Evolutionary conservation across 176 grass and related monocot species (phyloP).

Genomic region (Carex pumila): DNA sequence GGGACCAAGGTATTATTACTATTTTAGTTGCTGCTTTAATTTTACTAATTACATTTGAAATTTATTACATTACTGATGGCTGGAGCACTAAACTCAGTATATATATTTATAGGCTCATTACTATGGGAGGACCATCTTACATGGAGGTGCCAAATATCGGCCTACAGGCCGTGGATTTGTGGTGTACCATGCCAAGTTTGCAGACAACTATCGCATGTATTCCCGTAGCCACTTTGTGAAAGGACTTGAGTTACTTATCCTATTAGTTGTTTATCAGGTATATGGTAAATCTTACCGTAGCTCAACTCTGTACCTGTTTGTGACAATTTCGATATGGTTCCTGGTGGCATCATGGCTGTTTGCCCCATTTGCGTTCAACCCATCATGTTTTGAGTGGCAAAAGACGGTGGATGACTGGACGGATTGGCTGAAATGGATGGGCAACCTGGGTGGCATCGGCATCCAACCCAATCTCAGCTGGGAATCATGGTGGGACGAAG

Average conservation of each 20-base stretch:
- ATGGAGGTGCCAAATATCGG: constrained; percentile 84
- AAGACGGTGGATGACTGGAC: constrained; percentile 93
- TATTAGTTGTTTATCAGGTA: constrained; percentile 68
- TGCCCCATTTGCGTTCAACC: constrained; percentile 83
- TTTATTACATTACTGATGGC: background rate
- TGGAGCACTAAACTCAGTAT: background rate
- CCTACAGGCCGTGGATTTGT: constrained; percentile 80
- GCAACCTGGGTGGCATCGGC: constrained; percentile 67
- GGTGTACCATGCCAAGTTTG: constrained; percentile 80
- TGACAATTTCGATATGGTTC: constrained; percentile 87
- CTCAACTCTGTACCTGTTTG: constrained; percentile 68
- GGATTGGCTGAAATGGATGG: constrained; percentile 90
- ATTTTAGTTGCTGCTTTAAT: background rate
- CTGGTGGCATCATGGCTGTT: constrained; percentile 87
- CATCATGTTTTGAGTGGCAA: constrained; percentile 89
- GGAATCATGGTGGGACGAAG: constrained; percentile 89
- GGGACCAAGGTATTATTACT: constrained; percentile 48
- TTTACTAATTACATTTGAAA: background rate
- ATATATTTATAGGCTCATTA: constrained; percentile 41
- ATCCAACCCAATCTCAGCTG: constrained; percentile 63
- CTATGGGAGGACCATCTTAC: constrained; percentile 86
- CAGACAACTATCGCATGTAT: constrained; percentile 89
- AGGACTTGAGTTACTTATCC: constrained; percentile 75
- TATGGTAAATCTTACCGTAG: constrained; percentile 75
- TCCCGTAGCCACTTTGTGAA: constrained; percentile 96